Percentiles rank a stretch among this genome's conserved stretches.
Conservation (phyloP, 306 rosid species). For the Fagus crenata region DNA sequence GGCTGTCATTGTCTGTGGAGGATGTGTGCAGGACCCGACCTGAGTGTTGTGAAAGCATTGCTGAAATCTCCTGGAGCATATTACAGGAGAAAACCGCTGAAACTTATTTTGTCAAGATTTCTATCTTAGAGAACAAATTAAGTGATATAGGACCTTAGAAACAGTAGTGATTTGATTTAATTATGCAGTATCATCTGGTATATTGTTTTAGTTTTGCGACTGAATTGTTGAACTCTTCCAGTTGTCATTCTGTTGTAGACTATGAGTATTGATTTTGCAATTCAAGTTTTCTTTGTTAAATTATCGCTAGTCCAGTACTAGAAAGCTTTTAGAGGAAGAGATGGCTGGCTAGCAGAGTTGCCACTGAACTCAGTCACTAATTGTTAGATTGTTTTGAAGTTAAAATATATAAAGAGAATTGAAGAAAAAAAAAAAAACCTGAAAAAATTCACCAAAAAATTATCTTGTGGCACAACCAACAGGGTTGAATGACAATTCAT, state of each 20-base stretch:
- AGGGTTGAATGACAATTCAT: background rate
- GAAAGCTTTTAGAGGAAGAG: background rate
- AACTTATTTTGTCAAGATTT: background rate
- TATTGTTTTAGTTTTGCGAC: too few species aligned
- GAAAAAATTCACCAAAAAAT: background rate
- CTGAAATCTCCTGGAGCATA: conserved; percentile 9
- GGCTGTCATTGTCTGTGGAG: conserved; percentile 35
- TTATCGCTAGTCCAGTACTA: background rate
- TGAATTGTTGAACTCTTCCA: too few species aligned
- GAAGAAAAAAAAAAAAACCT: background rate
- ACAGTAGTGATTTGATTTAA: too few species aligned
- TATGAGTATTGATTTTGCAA: background rate
- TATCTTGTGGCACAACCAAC: background rate
- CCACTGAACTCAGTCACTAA: background rate
- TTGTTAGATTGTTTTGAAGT: background rate
- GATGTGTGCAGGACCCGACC: conserved; percentile 23
- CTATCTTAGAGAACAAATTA: background rate
- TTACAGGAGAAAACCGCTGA: conserved; percentile 8
- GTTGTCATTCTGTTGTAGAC: too few species aligned
- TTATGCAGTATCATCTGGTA: too few species aligned
- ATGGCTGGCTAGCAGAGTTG: background rate
- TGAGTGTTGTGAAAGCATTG: conserved; percentile 24
- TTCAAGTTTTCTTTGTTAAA: background rate
- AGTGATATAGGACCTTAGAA: too few species aligned
- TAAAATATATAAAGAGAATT: too few species aligned